These are phyloP conservation scores for Darksidea phi DNA, from an alignment of 495 filamentous ascomycete species.

Conservation along the genomic window DNA sequence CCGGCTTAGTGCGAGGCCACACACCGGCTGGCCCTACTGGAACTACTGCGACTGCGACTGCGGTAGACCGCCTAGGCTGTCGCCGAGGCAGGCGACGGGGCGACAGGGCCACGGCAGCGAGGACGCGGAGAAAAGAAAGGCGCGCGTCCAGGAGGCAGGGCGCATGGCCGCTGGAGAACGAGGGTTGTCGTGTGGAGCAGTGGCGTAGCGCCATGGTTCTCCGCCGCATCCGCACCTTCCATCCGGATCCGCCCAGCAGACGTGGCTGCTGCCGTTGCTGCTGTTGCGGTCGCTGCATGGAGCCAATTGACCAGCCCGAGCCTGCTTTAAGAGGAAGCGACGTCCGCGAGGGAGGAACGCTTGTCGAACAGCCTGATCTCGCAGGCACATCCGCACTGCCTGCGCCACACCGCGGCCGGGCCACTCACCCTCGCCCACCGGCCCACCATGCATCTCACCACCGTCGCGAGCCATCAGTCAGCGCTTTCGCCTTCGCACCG, in stretches of 20 bases:
- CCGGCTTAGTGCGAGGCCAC: not conserved
- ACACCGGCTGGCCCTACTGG: no score
- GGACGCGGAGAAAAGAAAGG: not conserved
- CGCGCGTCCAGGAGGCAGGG: no score
- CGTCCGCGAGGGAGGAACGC: not conserved
- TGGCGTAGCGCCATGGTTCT: slow-evolving; percentile 14
- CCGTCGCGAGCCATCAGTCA: not conserved
- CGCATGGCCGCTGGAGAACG: no score
- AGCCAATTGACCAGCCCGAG: not conserved
- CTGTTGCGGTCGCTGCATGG: no score
- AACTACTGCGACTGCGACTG: no score
- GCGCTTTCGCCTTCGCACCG: not conserved
- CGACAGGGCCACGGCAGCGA: not conserved
- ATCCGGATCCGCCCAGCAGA: no score
- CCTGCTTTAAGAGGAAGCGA: not conserved
- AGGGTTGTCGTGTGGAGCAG: no score
- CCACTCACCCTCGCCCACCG: not conserved
- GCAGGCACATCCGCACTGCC: not conserved
- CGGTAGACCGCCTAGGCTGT: no score
- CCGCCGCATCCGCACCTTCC: no score
- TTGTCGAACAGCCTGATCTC: slow-evolving; percentile 22
- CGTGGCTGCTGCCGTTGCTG: no score
- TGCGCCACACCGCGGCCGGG: not conserved
- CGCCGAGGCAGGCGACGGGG: no score
- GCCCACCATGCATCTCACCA: not conserved